phyloP scores from a whole-genome alignment of 768 basidiomycete species.

The Boletus pseudopeckii region DNA sequence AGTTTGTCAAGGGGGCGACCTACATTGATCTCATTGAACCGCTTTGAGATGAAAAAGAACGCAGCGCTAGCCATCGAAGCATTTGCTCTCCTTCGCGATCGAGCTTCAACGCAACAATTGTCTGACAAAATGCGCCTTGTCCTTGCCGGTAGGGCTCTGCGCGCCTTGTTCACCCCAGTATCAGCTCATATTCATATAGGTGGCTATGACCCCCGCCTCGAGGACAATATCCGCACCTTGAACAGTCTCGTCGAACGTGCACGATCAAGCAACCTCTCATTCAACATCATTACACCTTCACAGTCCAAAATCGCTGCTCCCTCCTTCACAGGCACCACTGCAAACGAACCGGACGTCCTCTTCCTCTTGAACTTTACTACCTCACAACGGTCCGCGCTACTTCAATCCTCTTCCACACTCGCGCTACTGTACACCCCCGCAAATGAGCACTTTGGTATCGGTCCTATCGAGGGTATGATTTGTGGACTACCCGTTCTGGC shows the following conservation, averaged over 20 bases:
- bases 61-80: constrained; percentile 73
- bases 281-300: constrained; percentile 50
- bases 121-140: constrained; percentile 59
- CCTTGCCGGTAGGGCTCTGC: constrained; percentile 58
- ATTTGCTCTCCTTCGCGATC: constrained; percentile 56
- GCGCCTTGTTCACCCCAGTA: not conserved
- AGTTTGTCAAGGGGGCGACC: constrained; percentile 49
- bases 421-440: constrained; percentile 89
- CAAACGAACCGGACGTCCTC: constrained; percentile 56
- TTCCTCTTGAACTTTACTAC: constrained; percentile 94
- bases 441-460: constrained; percentile 98
- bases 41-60: constrained; percentile 97
- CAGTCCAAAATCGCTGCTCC: constrained; percentile 40
- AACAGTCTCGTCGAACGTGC: constrained; percentile 56
- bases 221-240: constrained; percentile 79
- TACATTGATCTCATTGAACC: constrained; percentile 84
- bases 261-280: constrained; percentile 53
- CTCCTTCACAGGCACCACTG: constrained; percentile 36
- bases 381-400: constrained; percentile 75
- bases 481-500: constrained; percentile 90
- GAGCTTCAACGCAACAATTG: constrained; percentile 14
- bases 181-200: constrained; percentile 42
- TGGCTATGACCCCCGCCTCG: constrained; percentile 84
- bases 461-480: constrained; percentile 91
- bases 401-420: constrained; percentile 60